phyloP scores from a whole-genome alignment of 768 basidiomycete species.

The Mycena belliarum region DNA sequence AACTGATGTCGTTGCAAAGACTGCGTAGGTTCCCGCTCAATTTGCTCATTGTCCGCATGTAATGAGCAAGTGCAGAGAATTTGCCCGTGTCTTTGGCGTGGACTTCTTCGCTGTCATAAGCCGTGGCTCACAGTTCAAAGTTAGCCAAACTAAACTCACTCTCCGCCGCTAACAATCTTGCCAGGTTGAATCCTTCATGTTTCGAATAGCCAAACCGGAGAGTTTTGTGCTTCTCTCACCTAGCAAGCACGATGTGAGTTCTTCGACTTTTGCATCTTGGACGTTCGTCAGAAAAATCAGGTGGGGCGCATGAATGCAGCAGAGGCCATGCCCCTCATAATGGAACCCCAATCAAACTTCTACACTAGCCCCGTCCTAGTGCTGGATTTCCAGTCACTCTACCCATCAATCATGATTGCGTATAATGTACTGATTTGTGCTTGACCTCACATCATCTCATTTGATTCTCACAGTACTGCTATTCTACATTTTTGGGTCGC shows the following conservation, averaged over 20 bases:
- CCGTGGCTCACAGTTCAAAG: constrained; percentile 94
- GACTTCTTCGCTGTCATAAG: constrained; percentile 96
- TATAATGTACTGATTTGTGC: constrained; percentile 56
- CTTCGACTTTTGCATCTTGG: not conserved
- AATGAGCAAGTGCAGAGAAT: constrained; percentile 61
- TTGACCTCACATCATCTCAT: not conserved
- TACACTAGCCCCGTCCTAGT: constrained; percentile 93
- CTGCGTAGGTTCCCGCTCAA: constrained; percentile 64
- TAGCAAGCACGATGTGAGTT: constrained; percentile 75
- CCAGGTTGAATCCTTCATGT: constrained; percentile 96
- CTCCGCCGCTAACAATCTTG: too few relatives aligned
- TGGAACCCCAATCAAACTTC: constrained; percentile 92
- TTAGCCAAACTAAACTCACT: too few relatives aligned
- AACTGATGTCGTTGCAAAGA: constrained; percentile 83
- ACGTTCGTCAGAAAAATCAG: constrained; percentile 40
- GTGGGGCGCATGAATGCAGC: constrained; percentile 96
- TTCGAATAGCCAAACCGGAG: constrained; percentile 95
- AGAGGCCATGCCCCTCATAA: constrained; percentile 92
- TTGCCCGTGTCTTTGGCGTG: constrained; percentile 95
- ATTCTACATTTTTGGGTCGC: constrained; percentile 94
- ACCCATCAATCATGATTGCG: constrained; percentile 98
- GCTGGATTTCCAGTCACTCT: constrained; percentile 94
- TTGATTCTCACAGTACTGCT: constrained; percentile 58
- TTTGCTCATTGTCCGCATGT: not conserved
- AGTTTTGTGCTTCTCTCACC: constrained; percentile 90